These are phyloP conservation scores for Penicillium psychrofluorescens DNA, from an alignment of 495 filamentous ascomycete species.

Conservation along the genomic window DNA sequence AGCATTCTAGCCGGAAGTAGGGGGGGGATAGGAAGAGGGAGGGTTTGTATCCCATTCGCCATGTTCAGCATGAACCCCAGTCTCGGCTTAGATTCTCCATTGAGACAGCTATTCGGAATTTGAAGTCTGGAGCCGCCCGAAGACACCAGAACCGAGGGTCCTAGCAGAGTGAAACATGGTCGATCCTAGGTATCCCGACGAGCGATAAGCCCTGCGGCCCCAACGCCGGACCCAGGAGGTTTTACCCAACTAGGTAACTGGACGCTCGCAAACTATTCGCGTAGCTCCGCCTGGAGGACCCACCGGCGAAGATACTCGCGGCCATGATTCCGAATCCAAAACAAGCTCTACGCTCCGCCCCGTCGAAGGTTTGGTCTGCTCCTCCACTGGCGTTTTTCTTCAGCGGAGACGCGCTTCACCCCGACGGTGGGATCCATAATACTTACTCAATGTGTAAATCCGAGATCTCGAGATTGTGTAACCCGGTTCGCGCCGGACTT, in stretches of 20 bases:
- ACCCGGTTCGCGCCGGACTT: too few species aligned
- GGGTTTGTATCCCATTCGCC: neutral
- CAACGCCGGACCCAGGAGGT: constrained; percentile 16
- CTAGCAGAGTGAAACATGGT: neutral
- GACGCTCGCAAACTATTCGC: constrained; percentile 15
- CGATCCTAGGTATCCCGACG: constrained; percentile 6
- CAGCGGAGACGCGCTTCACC: constrained; percentile 3
- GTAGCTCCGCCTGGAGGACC: neutral
- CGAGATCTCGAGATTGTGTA: neutral
- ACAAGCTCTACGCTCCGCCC: constrained; percentile 3
- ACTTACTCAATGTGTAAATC: too few species aligned
- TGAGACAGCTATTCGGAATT: neutral
- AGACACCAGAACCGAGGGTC: neutral
- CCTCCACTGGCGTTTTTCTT: constrained; percentile 1
- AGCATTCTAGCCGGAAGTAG: too few species aligned
- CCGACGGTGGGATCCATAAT: neutral
- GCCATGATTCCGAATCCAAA: constrained; percentile 9
- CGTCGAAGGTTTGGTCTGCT: neutral
- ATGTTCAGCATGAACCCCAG: constrained; percentile 5
- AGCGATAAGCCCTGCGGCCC: constrained; percentile 23
- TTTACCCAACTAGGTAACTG: constrained; percentile 21
- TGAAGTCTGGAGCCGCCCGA: neutral
- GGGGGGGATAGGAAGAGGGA: too few species aligned
- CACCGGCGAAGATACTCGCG: constrained; percentile 11
- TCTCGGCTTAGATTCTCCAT: constrained; percentile 15